Base-by-base conservation (phyloP, 2,329 filamentous ascomycete species). In the Fusarium agapanthi region DNA sequence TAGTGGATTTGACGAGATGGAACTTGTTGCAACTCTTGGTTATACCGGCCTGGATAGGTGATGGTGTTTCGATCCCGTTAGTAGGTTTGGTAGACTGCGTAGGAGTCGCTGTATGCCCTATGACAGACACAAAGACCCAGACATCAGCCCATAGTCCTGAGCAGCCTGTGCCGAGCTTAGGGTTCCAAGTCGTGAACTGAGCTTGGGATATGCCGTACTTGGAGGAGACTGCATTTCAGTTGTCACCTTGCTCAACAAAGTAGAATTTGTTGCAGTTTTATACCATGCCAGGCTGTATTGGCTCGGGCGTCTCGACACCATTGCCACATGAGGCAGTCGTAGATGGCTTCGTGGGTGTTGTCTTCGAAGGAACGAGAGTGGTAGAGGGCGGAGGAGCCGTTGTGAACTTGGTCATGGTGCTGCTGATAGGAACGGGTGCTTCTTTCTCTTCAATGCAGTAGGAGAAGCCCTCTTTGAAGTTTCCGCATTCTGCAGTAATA, bases 231-330 rank as follows among this genome's bases (percentile, higher is more conserved):
- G 71, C 71, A 82, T 80, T 5, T 32, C 57, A 34, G 38, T 34
- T 54, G 34, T 70, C 50, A 2, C 79, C 73, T 6, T 69, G 50
- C 6, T 48, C 7, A 0, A 32, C 45, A 30, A 48, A n/a, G 54
- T 80, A 67, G 53, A 80, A 81, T 41, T 68, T 77, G 18, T 79
- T 72, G 32, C 80, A 81, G 61, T 78, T 79, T 14, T 20, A 16
- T 16, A 48, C 20, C 45, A 48, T 48, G 14, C 45, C 28, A 16
- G 45, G 45, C 45, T 32, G 20, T 7, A 30, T 48, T 18, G 20
- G 45, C 0, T 48, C 20, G 2, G 20, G 20, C 4, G 28, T 48
- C 20, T n/a, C 14, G 20, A 48, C 28, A 0, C 28, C 28, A 48
- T n/a, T 32, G 3, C 28, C 45, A 4, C 45, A 15, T 18, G 4